Conservation (phyloP, 139 green algal species). For the Zygnema cylindricum region DNA sequence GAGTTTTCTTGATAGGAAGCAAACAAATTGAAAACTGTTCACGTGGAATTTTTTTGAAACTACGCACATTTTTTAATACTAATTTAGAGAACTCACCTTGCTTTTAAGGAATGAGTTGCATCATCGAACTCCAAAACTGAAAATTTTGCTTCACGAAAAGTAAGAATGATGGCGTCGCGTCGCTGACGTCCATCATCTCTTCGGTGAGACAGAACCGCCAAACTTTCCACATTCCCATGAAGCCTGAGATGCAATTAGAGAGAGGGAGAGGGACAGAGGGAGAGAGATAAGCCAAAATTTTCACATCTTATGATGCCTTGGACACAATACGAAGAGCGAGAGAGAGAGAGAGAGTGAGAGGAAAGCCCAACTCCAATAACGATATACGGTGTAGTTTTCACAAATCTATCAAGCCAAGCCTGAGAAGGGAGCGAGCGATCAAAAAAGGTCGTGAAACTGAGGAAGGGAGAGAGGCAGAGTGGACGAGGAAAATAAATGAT, state of each 20-base stretch:
- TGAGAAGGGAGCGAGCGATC: too few species aligned
- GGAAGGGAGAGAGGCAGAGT: too few species aligned
- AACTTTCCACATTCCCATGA: conserved; percentile 55
- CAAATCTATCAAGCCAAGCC: too few species aligned
- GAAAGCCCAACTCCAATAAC: background rate
- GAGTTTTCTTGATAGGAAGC: too few species aligned
- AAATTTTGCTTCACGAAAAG: conserved; percentile 90
- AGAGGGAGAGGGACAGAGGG: background rate
- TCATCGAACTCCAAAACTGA: conserved; percentile 86
- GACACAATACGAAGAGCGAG: too few species aligned
- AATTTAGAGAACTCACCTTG: background rate
- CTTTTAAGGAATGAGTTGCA: conserved; percentile 11
- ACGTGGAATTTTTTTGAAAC: too few species aligned
- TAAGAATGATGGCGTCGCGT: conserved; percentile 76
- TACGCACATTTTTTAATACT: background rate
- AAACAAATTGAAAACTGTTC: too few species aligned
- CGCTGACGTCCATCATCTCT: conserved; percentile 19
- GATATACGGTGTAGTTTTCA: background rate
- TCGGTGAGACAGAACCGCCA: conserved; percentile 43
- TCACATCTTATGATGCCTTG: too few species aligned
- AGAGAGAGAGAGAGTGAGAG: background rate
- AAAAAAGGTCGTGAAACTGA: too few species aligned
- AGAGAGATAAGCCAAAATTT: background rate
- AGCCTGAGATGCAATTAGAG: conserved; percentile 21
- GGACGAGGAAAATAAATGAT: too few species aligned